Evolutionary conservation across 495 filamentous ascomycete species (phyloP).

Genomic region (Xeromyces bisporus): DNA sequence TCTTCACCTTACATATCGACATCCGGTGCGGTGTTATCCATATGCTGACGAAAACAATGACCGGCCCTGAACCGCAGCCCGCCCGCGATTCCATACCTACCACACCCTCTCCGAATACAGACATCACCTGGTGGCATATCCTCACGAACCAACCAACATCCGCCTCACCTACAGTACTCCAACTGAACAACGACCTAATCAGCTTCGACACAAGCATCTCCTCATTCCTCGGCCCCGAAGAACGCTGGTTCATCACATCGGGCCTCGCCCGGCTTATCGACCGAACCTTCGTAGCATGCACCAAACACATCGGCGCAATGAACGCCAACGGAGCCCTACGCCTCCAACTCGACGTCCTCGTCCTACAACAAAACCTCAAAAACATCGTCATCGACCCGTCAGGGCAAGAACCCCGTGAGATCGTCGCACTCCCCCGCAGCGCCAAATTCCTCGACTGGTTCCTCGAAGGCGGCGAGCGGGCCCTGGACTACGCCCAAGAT

Average conservation of each 20-base stretch:
- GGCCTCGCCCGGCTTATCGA: constrained; percentile 60
- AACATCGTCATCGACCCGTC: constrained; percentile 45
- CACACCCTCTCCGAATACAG: constrained; percentile 35
- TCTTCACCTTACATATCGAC: constrained; percentile 76
- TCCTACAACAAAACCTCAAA: constrained; percentile 88
- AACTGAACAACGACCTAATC: constrained; percentile 64
- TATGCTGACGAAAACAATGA: constrained; percentile 33
- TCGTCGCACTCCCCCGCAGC: constrained; percentile 50
- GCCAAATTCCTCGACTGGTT: constrained; percentile 70
- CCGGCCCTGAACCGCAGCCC: constrained; percentile 24
- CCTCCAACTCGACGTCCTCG: constrained; percentile 80
- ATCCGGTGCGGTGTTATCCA: constrained; percentile 68
- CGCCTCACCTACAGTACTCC: constrained; percentile 60
- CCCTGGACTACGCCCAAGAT: constrained; percentile 45
- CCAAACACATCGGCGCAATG: constrained; percentile 46
- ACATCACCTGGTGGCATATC: constrained; percentile 49
- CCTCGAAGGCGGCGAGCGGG: constrained; percentile 52
- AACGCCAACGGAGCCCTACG: constrained; percentile 60
- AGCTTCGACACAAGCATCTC: constrained; percentile 67
- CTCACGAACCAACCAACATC: constrained; percentile 59
- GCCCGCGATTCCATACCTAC: constrained; percentile 20
- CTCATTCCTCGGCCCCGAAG: constrained; percentile 41
- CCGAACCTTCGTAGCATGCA: constrained; percentile 47
- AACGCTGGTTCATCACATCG: constrained; percentile 53
- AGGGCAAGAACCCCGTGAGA: constrained; percentile 15